Percentiles rank a stretch among this genome's conserved stretches.
Evolutionary conservation across 805 yeast species (phyloP).

Genomic region (Sugiyamaella chiloensis): DNA sequence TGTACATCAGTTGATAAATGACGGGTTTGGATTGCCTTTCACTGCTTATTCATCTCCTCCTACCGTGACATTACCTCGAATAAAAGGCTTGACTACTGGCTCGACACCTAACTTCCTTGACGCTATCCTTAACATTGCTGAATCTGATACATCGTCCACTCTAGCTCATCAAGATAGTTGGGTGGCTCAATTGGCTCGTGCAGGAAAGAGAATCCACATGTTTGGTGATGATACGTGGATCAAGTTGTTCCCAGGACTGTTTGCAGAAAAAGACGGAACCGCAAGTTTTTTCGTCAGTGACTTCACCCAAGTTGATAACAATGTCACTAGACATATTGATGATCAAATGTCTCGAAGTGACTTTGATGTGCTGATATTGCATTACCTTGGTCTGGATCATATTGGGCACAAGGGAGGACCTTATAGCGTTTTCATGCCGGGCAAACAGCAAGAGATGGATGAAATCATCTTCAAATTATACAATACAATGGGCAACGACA

Average conservation of each 20-base stretch:
- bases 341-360: constrained; percentile 43
- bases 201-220: constrained; percentile 59
- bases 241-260: constrained; percentile 73
- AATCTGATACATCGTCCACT: constrained; percentile 72
- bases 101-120: constrained; percentile 92
- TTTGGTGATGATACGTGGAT: constrained; percentile 99
- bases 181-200: constrained; percentile 60
- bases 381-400: constrained; percentile 92
- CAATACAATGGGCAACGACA: constrained; percentile 40
- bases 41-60: constrained; percentile 95
- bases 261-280: constrained; percentile 75
- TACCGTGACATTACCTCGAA: constrained; percentile 90
- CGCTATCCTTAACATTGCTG: constrained; percentile 91
- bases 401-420: constrained; percentile 99
- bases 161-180: constrained; percentile 80
- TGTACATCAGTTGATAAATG: constrained; percentile 59
- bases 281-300: constrained; percentile 93
- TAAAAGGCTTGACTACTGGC: constrained; percentile 92
- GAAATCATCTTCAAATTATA: constrained; percentile 53
- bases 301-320: constrained; percentile 87
- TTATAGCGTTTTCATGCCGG: constrained; percentile 69
- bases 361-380: constrained; percentile 89
- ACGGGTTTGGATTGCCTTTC: constrained; percentile 76
- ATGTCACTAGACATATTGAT: constrained; percentile 85
- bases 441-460: constrained; percentile 87